Evolutionary conservation across 306 rosid species (phyloP).

Genomic region (Macrotyloma uniflorum): DNA sequence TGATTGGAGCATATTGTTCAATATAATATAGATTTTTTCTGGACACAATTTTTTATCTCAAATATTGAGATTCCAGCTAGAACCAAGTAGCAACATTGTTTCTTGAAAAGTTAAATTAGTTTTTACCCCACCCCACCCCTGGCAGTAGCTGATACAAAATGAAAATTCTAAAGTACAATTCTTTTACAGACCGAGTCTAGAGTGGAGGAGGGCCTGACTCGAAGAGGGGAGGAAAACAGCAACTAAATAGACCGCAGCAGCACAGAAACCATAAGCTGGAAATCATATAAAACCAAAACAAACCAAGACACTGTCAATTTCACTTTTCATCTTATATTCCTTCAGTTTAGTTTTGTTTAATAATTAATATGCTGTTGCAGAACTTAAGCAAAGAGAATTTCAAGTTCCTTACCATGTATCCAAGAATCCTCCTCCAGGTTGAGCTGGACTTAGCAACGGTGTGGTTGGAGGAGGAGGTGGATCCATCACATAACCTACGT

Average conservation of each 20-base stretch:
- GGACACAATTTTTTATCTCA: not conserved
- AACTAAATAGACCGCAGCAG: constrained; percentile 73
- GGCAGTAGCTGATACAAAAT: not conserved
- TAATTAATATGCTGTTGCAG: not conserved
- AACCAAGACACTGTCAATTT: not conserved
- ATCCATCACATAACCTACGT: constrained; percentile 48
- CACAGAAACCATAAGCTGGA: constrained; percentile 77
- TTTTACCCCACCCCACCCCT: not conserved
- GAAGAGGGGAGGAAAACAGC: constrained; percentile 78
- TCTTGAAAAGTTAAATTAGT: not conserved
- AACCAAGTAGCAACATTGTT: not conserved
- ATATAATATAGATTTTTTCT: too few relatives aligned
- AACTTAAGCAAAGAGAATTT: not conserved
- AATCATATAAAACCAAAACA: not conserved
- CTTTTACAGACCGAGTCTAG: constrained; percentile 20
- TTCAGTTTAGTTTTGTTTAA: not conserved
- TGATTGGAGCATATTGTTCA: too few relatives aligned
- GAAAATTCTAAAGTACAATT: not conserved
- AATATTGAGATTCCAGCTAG: not conserved
- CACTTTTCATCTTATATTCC: not conserved
- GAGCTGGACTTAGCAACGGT: constrained; percentile 57
- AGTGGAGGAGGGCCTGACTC: constrained; percentile 72
- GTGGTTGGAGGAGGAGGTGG: constrained; percentile 49
- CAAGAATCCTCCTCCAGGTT: constrained; percentile 52
- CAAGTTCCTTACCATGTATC: constrained; percentile 53